Conservation (phyloP, 441 rosid species). For the Eruca vesicaria region DNA sequence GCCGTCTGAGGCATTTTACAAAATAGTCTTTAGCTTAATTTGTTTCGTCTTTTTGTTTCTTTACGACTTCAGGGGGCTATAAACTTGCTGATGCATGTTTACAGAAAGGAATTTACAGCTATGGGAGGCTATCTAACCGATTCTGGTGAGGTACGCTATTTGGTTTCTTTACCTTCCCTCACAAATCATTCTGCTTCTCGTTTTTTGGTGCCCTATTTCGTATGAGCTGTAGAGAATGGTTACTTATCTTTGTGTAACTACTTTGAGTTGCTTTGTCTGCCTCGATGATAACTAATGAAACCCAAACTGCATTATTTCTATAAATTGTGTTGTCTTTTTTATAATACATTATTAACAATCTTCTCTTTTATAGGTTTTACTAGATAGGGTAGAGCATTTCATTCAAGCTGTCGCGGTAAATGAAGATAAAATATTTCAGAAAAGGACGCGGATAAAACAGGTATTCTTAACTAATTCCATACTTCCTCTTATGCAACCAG, state of each 20-base stretch:
- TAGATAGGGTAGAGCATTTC: slow-evolving; percentile 86
- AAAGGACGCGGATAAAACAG: slow-evolving; percentile 90
- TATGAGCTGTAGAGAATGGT: slow-evolving; percentile 11
- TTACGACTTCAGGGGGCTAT: slow-evolving; percentile 80
- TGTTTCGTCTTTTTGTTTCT: neutral
- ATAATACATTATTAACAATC: neutral
- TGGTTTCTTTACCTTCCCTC: neutral
- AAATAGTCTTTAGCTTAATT: neutral
- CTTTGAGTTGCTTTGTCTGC: neutral
- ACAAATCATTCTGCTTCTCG: slow-evolving; percentile 1
- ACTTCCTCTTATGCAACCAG: neutral
- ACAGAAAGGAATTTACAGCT: slow-evolving; percentile 79
- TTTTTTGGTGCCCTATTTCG: neutral
- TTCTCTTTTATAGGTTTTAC: slow-evolving; percentile 50
- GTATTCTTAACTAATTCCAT: slow-evolving; percentile 32
- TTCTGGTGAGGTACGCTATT: slow-evolving; percentile 91
- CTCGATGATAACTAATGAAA: slow-evolving; percentile 2
- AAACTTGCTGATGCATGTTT: slow-evolving; percentile 85
- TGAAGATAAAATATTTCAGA: slow-evolving; percentile 97
- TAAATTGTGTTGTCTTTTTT: neutral
- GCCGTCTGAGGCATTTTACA: neutral
- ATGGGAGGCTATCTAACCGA: slow-evolving; percentile 99
- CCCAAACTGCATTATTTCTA: neutral
- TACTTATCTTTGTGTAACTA: neutral
- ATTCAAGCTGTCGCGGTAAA: slow-evolving; percentile 76